These are phyloP conservation scores for Mycena maculata DNA, from an alignment of 768 basidiomycete genomes.

Conservation along the genomic window DNA sequence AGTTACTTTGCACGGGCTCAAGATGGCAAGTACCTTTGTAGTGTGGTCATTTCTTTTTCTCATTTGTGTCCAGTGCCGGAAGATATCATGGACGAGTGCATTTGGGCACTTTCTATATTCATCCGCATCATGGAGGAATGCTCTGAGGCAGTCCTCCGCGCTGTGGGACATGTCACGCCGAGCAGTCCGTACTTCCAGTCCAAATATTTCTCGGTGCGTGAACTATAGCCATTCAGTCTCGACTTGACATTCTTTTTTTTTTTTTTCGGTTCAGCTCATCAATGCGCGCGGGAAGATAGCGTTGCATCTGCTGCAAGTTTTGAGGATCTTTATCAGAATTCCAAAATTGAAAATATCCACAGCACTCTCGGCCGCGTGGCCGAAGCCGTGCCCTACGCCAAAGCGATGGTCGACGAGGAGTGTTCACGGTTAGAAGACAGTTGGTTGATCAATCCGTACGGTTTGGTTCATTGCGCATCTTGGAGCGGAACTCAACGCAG, in stretches of 20 bases:
- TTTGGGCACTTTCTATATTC: conserved; percentile 38
- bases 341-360: not conserved
- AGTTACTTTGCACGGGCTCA: conserved; percentile 32
- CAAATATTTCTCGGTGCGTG: conserved; percentile 5
- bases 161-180: conserved; percentile 31
- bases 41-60: not conserved
- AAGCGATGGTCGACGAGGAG: conserved; percentile 31
- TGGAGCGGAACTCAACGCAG: not conserved
- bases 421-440: not conserved
- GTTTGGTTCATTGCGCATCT: not conserved
- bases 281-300: conserved; percentile 20
- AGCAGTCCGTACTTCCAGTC: not conserved
- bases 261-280: not conserved
- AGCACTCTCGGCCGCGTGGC: conserved; percentile 13
- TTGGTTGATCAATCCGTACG: conserved; percentile 24
- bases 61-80: conserved; percentile 29
- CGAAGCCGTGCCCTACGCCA: conserved; percentile 14
- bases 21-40: conserved; percentile 27
- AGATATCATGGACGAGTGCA: conserved; percentile 32
- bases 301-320: conserved; percentile 7
- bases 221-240: not conserved
- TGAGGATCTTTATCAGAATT: not conserved
- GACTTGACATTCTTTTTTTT: not conserved
- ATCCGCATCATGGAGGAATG: conserved; percentile 35
- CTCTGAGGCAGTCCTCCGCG: conserved; percentile 33